Conservation (phyloP, 225 moss, liverwort and hornwort species). For the Takakia lepidozioides region DNA sequence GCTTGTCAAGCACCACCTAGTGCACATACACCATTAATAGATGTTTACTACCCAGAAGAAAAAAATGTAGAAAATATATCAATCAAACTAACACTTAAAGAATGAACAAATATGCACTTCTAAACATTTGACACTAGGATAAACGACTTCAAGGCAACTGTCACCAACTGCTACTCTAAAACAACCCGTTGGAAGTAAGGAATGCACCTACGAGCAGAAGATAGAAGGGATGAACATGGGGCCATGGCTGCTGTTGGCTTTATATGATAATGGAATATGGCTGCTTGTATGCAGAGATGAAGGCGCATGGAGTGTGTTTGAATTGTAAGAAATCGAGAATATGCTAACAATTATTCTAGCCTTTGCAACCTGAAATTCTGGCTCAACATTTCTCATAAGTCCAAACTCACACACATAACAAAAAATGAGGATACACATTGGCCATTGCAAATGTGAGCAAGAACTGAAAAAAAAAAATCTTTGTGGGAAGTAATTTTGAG, state of each 20-base stretch:
- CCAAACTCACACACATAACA: no score
- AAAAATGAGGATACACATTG: no score
- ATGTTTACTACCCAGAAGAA: background rate
- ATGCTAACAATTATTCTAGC: no score
- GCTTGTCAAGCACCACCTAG: slow-evolving; percentile 80
- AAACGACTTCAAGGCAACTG: background rate
- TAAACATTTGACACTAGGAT: slow-evolving; percentile 1
- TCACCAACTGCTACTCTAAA: slow-evolving; percentile 1
- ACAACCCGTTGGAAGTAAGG: slow-evolving; percentile 9
- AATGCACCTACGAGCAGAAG: slow-evolving; percentile 61
- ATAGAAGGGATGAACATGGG: slow-evolving; percentile 76
- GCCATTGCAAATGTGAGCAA: no score
- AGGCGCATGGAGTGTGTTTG: no score
- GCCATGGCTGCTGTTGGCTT: slow-evolving; percentile 29
- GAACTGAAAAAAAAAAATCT: no score
- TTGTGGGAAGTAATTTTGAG: no score
- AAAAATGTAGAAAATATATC: background rate
- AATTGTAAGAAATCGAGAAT: no score
- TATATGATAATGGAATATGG: slow-evolving; percentile 75
- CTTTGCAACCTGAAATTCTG: no score
- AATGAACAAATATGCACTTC: background rate
- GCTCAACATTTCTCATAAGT: no score
- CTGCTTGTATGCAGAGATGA: slow-evolving; percentile 52
- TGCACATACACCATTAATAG: slow-evolving; percentile 13
- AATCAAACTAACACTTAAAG: background rate